phyloP scores from a whole-genome alignment of 345 rosid genomes.

The Microcos paniculata region DNA sequence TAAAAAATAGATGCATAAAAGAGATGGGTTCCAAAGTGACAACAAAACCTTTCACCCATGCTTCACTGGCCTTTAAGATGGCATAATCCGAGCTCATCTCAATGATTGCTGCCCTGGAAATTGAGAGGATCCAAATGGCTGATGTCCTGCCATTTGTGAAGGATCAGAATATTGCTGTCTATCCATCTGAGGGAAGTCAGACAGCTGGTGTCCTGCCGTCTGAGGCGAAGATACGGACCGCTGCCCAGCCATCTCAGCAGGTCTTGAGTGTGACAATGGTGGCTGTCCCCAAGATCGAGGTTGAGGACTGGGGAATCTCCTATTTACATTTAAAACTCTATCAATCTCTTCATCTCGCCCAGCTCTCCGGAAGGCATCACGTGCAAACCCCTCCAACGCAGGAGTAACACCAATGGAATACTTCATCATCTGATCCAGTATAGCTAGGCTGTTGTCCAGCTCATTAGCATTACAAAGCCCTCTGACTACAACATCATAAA shows the following conservation, averaged over 20 bases:
- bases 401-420: conserved; percentile 66
- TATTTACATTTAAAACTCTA: conserved; percentile 48
- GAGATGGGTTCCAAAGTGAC: background rate
- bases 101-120: conserved; percentile 9
- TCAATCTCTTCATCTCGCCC: conserved; percentile 70
- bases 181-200: background rate
- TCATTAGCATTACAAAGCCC: conserved; percentile 73
- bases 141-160: conserved; percentile 30
- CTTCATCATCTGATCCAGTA: conserved; percentile 68
- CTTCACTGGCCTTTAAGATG: conserved; percentile 12
- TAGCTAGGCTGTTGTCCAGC: conserved; percentile 53
- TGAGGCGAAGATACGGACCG: conserved; percentile 28
- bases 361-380: conserved; percentile 48
- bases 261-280: background rate
- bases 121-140: conserved; percentile 15
- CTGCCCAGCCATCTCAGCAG: conserved; percentile 21
- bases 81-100: conserved; percentile 17
- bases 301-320: conserved; percentile 35
- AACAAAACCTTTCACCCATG: conserved; percentile 6
- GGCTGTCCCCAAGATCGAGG: background rate
- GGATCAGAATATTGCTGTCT: conserved; percentile 32
- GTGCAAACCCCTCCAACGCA: conserved; percentile 47
- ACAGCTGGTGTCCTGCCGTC: conserved; percentile 21
- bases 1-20: background rate
- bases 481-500: conserved; percentile 81